phyloP scores from a whole-genome alignment of 192 early-diverging fungal species.

The Linnemannia hyalina region DNA sequence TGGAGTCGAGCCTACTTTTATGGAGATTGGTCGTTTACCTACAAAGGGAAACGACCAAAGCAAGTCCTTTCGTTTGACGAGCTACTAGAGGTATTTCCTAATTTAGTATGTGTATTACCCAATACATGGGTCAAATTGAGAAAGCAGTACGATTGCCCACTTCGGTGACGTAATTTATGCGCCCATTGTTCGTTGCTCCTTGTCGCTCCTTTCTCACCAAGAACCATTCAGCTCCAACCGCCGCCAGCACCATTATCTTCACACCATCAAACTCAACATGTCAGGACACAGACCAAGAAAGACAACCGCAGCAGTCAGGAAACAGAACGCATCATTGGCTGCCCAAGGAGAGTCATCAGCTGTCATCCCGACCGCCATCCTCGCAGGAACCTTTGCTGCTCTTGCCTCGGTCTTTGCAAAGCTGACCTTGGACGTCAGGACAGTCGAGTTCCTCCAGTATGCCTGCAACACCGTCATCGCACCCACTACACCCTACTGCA shows the following conservation, averaged over 20 bases:
- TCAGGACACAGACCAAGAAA: conserved; percentile 51
- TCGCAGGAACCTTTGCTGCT: conserved; percentile 82
- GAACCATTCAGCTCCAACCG: not conserved
- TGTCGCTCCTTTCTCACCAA: no score
- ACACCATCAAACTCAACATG: conserved; percentile 3
- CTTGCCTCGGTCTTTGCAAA: conserved; percentile 88
- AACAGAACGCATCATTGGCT: conserved; percentile 15
- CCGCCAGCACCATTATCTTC: not conserved
- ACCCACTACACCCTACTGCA: conserved; percentile 47
- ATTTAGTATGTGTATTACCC: no score
- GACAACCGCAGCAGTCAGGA: conserved; percentile 31
- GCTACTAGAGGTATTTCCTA: no score
- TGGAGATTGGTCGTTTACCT: no score
- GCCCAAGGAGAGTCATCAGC: conserved; percentile 14
- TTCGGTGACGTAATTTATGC: no score
- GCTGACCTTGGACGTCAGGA: conserved; percentile 71
- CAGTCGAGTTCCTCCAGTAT: conserved; percentile 52
- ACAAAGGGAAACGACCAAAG: no score
- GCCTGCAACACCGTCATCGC: conserved; percentile 37
- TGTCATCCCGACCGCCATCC: conserved; percentile 61
- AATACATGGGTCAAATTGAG: no score
- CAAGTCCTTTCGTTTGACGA: no score
- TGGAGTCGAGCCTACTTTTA: no score
- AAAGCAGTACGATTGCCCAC: no score
- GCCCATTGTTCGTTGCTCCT: no score